phyloP scores from a whole-genome alignment of 257 asterid species.

The Primulina huaijiensis region DNA sequence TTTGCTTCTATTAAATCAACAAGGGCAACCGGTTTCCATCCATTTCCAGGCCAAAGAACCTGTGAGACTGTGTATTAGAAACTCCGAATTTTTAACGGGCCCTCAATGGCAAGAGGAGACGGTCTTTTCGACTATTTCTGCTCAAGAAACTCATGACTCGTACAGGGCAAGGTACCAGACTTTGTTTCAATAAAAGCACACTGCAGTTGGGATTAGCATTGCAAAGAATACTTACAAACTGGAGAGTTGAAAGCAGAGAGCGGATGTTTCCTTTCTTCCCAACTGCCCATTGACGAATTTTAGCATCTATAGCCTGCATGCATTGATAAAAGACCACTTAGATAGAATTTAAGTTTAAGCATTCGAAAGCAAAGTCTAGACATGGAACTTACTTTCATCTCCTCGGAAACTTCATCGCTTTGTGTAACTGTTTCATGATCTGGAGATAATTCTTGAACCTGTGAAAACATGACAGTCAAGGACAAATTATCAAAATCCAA shows the following conservation, averaged over 20 bases:
- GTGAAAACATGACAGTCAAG: constrained; percentile 19
- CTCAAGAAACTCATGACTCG: background rate
- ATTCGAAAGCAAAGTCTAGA: constrained; percentile 9
- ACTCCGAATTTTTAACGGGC: background rate
- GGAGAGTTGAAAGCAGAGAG: constrained; percentile 83
- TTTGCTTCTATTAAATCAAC: constrained; percentile 76
- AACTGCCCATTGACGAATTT: constrained; percentile 76
- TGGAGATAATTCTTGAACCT: constrained; percentile 69
- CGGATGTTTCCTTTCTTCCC: constrained; percentile 97
- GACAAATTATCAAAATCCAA: constrained; percentile 13
- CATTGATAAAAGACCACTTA: background rate
- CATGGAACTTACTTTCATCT: background rate
- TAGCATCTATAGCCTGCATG: constrained; percentile 68
- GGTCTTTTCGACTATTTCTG: background rate
- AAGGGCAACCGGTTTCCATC: constrained; percentile 93
- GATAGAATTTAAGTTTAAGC: background rate
- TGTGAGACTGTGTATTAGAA: constrained; percentile 21
- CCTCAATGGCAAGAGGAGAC: background rate
- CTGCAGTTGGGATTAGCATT: constrained; percentile 3
- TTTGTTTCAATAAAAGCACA: background rate
- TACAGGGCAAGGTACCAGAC: background rate
- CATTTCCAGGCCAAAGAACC: constrained; percentile 90
- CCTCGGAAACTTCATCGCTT: background rate
- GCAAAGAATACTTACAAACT: constrained; percentile 49
- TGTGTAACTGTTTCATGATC: background rate